Conservation (phyloP, 495 filamentous ascomycete genomes). For the Annulohypoxylon moriforme region DNA sequence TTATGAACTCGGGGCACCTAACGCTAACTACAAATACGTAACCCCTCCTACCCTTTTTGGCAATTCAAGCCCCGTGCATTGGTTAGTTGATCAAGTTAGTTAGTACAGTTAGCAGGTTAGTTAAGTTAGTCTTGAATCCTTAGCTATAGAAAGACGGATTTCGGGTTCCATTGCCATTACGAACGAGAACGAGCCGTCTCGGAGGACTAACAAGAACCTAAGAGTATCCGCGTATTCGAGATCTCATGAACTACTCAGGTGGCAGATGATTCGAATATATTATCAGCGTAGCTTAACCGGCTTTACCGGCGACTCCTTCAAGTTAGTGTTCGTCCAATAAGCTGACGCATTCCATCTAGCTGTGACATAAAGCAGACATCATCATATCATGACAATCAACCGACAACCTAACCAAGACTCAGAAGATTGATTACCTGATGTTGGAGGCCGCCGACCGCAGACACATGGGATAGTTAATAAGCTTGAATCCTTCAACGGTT, state of each 20-base stretch:
- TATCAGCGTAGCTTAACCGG: background rate
- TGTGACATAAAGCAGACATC: constrained; percentile 18
- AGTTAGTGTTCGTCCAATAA: constrained; percentile 9
- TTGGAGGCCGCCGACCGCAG: constrained; percentile 23
- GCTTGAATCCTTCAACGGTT: constrained; percentile 28
- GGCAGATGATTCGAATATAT: background rate
- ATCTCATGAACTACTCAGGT: background rate
- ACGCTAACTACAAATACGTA: background rate
- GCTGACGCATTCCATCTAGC: constrained; percentile 19
- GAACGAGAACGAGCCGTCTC: background rate
- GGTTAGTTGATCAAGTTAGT: background rate
- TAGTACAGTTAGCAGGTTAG: background rate
- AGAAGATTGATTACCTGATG: background rate
- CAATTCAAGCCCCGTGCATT: constrained; percentile 8
- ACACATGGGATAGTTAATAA: constrained; percentile 22
- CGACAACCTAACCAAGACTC: background rate
- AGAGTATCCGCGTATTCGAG: background rate
- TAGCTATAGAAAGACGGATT: constrained; percentile 6
- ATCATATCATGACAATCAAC: constrained; percentile 31
- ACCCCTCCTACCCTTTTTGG: constrained; percentile 38
- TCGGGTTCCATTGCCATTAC: constrained; percentile 6
- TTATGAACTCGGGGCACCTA: constrained; percentile 1
- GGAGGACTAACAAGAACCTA: background rate
- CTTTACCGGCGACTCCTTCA: background rate
- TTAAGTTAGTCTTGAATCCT: background rate